Conservation (phyloP, 2,329 filamentous ascomycete genomes). For the Coniella lustricola region DNA sequence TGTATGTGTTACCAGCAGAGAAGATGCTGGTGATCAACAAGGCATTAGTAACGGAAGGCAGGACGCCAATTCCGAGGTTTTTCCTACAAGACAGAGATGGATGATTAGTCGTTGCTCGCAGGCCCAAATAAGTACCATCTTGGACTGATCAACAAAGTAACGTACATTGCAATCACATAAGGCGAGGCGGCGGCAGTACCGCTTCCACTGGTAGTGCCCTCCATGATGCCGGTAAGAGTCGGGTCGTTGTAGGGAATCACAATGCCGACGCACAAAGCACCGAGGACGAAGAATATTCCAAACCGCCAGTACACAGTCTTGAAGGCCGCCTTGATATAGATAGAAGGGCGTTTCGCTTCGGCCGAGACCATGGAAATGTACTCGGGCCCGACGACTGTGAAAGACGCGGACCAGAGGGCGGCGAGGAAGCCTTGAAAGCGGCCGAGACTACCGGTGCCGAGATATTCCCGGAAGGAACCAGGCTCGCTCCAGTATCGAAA, state of each 20-base stretch:
- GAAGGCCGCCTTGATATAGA: conserved; percentile 60
- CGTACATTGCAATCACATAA: conserved; percentile 54
- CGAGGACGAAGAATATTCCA: conserved; percentile 63
- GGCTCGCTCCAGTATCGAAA: conserved; percentile 61
- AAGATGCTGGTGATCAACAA: conserved; percentile 24
- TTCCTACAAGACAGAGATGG: conserved; percentile 15
- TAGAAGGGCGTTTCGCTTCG: conserved; percentile 57
- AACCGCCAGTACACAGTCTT: conserved; percentile 69
- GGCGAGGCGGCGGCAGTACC: conserved; percentile 50
- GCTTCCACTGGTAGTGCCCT: conserved; percentile 26
- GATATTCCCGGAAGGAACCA: conserved; percentile 54
- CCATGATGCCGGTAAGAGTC: conserved; percentile 43
- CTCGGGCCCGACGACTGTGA: conserved; percentile 60
- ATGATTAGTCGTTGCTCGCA: no score
- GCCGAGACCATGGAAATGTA: conserved; percentile 65
- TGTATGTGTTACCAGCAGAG: conserved; percentile 16
- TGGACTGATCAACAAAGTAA: no score
- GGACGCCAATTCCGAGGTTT: conserved; percentile 43
- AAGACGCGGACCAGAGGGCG: conserved; percentile 57
- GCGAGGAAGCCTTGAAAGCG: conserved; percentile 64
- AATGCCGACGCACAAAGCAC: conserved; percentile 59
- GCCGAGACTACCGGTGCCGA: conserved; percentile 54
- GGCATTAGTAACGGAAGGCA: conserved; percentile 54
- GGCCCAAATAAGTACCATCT: no score
- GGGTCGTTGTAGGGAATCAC: conserved; percentile 58